Base-by-base conservation (phyloP, 768 basidiomycete genomes). In the Trametes cingulata region DNA sequence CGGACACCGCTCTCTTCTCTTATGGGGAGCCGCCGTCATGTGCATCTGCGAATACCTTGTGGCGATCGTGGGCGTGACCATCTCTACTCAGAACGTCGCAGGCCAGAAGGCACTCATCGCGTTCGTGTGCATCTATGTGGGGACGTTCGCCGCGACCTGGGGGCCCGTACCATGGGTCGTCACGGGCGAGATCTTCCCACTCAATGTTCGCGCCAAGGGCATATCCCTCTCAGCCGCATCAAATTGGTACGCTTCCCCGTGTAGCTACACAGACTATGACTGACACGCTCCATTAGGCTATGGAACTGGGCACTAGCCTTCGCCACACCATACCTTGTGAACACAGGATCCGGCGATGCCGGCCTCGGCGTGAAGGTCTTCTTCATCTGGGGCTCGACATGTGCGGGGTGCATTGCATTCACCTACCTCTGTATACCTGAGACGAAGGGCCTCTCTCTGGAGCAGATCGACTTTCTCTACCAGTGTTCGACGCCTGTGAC, bases 1-100 rank as follows among this genome's bases (percentile, higher is more conserved):
- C 69, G 93, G 93, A 67, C 90, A 93, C 62, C 85, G 93, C 56
- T 79, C 82, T 36, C 81, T 95, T 49, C 82, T 93, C 55, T 76
- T 92, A 70, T 79, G 83, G 59, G 93, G 93, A 67, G 91, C 92
- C 22, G 72, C 82, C 55, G 87, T 87, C 53, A 94, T 94, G 93
- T 79, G 83, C 65, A 61, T 93, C 67, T 94, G 91, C 80, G 88
- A 94, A 72, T 93, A 79, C 78, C 82, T 93, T 67, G 81, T 91
- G 61, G 87, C 83, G 68, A 86, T 87, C 72, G 69, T 85, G 56
- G 84, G 83, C 66, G 79, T 56, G 6, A 56, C 55, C 12, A 56
- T 48, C 17, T 47, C 55, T 4, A 48, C 36, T 22, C 14, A 24
- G 80, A 56, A 75, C 77, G 24, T 64, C 77, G 57, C 67, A 20